Conservation (phyloP, 352 stramenopile species). For the Globisporangium alternatum region DNA sequence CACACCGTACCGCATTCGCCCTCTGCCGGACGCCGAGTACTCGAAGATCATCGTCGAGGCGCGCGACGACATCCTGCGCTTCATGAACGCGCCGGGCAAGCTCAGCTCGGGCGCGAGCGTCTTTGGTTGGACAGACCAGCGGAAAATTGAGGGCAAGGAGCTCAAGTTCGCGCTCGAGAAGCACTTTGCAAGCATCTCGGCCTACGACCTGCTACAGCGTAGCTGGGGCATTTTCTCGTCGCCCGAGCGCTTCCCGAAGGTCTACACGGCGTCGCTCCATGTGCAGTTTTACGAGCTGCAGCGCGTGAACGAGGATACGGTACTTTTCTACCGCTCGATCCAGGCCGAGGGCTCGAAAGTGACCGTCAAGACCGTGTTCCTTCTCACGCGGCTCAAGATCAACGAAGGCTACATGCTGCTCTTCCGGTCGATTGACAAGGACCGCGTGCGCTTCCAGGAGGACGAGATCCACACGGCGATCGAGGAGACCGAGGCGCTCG, state of each 20-base stretch:
- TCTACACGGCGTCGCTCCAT: slow-evolving; percentile 45
- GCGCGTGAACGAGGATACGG: slow-evolving; percentile 46
- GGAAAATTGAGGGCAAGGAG: slow-evolving; percentile 35
- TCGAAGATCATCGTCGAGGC: slow-evolving; percentile 39
- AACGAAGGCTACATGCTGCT: slow-evolving; percentile 59
- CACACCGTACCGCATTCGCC: slow-evolving; percentile 33
- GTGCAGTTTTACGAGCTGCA: slow-evolving; percentile 49
- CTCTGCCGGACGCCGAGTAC: slow-evolving; percentile 34
- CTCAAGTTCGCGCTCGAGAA: slow-evolving; percentile 72
- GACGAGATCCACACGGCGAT: slow-evolving; percentile 23
- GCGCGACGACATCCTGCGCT: slow-evolving; percentile 50
- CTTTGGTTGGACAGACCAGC: slow-evolving; percentile 66
- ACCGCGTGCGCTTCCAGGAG: slow-evolving; percentile 48
- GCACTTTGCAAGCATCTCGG: slow-evolving; percentile 31
- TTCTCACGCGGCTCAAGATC: slow-evolving; percentile 55
- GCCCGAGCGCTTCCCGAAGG: slow-evolving; percentile 36
- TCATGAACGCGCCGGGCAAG: slow-evolving; percentile 40
- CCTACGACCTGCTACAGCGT: slow-evolving; percentile 39
- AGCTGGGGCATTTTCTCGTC: slow-evolving; percentile 62
- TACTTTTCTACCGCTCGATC: slow-evolving; percentile 59
- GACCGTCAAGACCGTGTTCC: slow-evolving; percentile 54
- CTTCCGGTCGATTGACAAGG: slow-evolving; percentile 53
- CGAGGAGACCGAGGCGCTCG: slow-evolving; percentile 16
- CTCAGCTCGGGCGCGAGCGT: slow-evolving; percentile 43
- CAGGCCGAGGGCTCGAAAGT: slow-evolving; percentile 28